Conservation (phyloP, 371 early-diverging fungal species). For the Mortierella sp. region DNA sequence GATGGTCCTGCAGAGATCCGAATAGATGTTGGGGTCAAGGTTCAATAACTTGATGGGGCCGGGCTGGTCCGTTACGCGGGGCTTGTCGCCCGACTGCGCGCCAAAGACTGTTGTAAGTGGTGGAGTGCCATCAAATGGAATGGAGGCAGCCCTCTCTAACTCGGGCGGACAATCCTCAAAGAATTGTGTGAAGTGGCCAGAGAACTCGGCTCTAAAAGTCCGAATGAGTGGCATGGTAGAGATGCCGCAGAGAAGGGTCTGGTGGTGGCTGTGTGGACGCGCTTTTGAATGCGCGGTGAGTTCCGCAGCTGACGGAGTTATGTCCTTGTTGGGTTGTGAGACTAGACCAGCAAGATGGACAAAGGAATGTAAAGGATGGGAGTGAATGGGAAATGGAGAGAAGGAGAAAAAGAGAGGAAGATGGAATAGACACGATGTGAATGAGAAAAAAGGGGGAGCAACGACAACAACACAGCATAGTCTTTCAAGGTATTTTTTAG, state of each 20-base stretch:
- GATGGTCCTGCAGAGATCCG: slow-evolving; percentile 12
- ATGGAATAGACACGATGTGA: neutral
- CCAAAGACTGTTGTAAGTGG: neutral
- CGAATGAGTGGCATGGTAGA: slow-evolving; percentile 22
- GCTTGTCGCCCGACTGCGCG: neutral
- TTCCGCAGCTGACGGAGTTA: too few species aligned
- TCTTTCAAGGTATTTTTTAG: too few species aligned
- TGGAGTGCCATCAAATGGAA: slow-evolving; percentile 10
- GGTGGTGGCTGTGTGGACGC: neutral
- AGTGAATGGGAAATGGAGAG: neutral
- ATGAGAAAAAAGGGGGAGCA: neutral
- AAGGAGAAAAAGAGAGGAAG: neutral
- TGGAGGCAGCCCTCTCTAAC: slow-evolving; percentile 2
- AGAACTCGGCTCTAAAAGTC: slow-evolving; percentile 17
- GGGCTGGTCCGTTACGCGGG: neutral
- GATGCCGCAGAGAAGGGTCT: neutral
- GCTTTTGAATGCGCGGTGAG: too few species aligned
- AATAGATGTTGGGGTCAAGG: slow-evolving; percentile 13
- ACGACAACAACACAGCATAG: neutral
- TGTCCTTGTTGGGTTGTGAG: too few species aligned
- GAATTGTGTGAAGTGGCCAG: slow-evolving; percentile 23
- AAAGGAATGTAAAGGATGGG: neutral
- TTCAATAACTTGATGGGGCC: slow-evolving; percentile 18
- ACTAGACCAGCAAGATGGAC: too few species aligned
- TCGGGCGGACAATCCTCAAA: slow-evolving; percentile 32